Conservation (phyloP, 2,329 filamentous ascomycete genomes). For the Elsinoe perseae region DNA sequence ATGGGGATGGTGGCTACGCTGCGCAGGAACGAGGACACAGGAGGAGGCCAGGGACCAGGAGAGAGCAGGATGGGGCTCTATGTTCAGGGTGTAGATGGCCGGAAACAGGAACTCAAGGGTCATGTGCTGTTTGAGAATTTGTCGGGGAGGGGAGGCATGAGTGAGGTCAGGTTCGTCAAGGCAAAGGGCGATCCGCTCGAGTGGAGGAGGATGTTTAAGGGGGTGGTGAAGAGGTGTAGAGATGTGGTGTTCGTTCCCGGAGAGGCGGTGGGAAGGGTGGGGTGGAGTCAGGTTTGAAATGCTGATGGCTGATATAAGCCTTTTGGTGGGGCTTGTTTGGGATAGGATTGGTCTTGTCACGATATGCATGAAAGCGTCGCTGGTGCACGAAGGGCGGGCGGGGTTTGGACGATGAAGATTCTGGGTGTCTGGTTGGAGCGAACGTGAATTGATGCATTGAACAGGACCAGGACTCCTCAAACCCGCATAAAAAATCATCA, state of each 20-base stretch:
- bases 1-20: constrained; percentile 68
- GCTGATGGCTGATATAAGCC: neutral
- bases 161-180: constrained; percentile 89
- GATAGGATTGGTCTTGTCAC: too few species aligned
- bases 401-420: too few species aligned
- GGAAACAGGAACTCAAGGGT: constrained; percentile 65
- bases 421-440: too few species aligned
- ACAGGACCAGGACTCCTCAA: too few species aligned
- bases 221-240: constrained; percentile 78
- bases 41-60: constrained; percentile 33
- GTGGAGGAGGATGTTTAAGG: constrained; percentile 96
- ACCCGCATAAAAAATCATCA: too few species aligned
- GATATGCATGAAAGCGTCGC: too few species aligned
- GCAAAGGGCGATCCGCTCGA: constrained; percentile 91
- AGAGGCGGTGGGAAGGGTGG: constrained; percentile 5
- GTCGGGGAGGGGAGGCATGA: constrained; percentile 45
- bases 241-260: constrained; percentile 59
- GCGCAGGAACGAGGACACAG: constrained; percentile 22
- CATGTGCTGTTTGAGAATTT: constrained; percentile 60
- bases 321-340: neutral
- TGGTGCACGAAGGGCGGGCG: too few species aligned
- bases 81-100: constrained; percentile 65
- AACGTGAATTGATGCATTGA: too few species aligned
- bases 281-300: constrained; percentile 13
- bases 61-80: constrained; percentile 53